phyloP scores from a whole-genome alignment of 345 rosid species.

The Syzygium jambos region DNA sequence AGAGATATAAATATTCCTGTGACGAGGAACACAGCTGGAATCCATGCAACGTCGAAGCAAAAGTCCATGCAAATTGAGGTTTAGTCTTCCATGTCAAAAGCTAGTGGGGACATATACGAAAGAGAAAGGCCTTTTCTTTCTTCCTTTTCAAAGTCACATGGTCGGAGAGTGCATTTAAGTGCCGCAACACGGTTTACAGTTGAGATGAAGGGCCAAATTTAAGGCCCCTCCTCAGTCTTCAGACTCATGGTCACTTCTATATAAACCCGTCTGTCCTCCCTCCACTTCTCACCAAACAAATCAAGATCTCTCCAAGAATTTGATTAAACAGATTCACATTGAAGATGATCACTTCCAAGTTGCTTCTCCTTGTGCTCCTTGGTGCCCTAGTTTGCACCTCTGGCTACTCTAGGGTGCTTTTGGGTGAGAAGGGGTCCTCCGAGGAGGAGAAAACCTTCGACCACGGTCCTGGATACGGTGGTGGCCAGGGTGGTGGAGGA shows the following conservation, averaged over 20 bases:
- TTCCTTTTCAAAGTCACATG: slow-evolving; percentile 11
- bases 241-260: background rate
- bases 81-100: background rate
- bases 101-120: background rate
- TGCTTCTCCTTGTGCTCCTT: background rate
- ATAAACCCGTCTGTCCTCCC: slow-evolving; percentile 2
- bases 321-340: background rate
- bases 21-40: background rate
- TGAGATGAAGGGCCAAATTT: slow-evolving; percentile 24
- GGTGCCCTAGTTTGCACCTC: background rate
- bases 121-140: background rate
- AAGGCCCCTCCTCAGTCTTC: background rate
- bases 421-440: background rate
- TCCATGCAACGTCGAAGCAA: background rate
- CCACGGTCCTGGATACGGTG: background rate
- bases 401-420: background rate
- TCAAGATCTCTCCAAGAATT: background rate
- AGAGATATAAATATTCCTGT: background rate
- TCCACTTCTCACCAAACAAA: slow-evolving; percentile 5
- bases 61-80: background rate
- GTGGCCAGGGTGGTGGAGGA: background rate
- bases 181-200: slow-evolving; percentile 13
- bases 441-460: background rate
- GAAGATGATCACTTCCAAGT: background rate
- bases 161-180: slow-evolving; percentile 24